phyloP scores from a whole-genome alignment of 805 yeast species.

The Kodamaea kaohsiungensis region DNA sequence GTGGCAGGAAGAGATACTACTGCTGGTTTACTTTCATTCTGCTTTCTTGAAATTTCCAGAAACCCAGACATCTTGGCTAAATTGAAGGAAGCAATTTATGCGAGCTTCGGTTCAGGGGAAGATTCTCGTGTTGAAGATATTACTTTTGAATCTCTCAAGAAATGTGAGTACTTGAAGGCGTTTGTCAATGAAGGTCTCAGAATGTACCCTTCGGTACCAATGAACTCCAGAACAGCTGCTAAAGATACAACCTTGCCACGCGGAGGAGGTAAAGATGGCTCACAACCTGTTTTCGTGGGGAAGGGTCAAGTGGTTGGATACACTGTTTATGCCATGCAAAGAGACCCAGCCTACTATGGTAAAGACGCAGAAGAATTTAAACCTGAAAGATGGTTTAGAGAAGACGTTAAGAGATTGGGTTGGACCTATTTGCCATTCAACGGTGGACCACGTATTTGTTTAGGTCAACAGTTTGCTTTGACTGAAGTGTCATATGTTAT shows the following conservation, averaged over 20 bases:
- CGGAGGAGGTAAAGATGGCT: conserved; percentile 31
- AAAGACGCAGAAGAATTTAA: conserved; percentile 32
- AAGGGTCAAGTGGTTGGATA: conserved; percentile 47
- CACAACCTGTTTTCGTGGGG: conserved; percentile 23
- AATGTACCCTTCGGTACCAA: conserved; percentile 34
- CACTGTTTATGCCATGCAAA: conserved; percentile 42
- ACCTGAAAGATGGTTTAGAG: conserved; percentile 39
- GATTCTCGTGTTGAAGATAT: conserved; percentile 29
- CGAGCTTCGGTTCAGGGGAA: conserved; percentile 34
- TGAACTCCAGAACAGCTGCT: conserved; percentile 22
- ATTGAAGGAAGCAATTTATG: conserved; percentile 30
- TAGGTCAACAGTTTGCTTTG: conserved; percentile 27
- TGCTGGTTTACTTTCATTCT: conserved; percentile 39
- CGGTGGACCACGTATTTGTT: conserved; percentile 25
- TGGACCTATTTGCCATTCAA: conserved; percentile 25
- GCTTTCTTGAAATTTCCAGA: conserved; percentile 36
- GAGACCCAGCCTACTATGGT: conserved; percentile 32
- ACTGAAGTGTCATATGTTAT: conserved; percentile 22
- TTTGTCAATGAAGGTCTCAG: conserved; percentile 38
- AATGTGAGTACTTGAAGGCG: conserved; percentile 39
- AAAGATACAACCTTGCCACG: conserved; percentile 25
- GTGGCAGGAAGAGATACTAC: conserved; percentile 47
- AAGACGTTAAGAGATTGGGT: conserved; percentile 14
- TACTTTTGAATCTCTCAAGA: conserved; percentile 39
- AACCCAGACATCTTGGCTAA: conserved; percentile 33